phyloP scores from a whole-genome alignment of 257 asterid species.

The Fraxinus excelsior region DNA sequence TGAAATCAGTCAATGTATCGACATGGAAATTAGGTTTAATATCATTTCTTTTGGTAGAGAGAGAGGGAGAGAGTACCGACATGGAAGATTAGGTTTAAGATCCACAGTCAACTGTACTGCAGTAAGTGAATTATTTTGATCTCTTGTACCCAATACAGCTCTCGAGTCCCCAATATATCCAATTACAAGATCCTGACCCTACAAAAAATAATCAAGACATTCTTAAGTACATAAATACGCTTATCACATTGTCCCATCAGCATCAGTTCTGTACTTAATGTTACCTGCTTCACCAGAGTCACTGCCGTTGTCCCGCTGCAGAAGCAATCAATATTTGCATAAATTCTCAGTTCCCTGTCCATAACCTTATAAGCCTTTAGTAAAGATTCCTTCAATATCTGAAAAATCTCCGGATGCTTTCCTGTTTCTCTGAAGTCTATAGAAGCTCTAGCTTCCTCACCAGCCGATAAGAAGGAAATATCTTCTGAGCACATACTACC shows the following conservation, averaged over 20 bases:
- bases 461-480: constrained; percentile 51
- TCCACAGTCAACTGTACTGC: constrained; percentile 88
- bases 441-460: constrained; percentile 56
- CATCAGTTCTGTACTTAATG: constrained; percentile 1
- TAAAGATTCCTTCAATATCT: constrained; percentile 73
- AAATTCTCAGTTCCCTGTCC: constrained; percentile 83
- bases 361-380: constrained; percentile 79
- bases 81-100: constrained; percentile 93
- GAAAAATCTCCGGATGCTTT: constrained; percentile 62
- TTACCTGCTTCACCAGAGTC: constrained; percentile 88
- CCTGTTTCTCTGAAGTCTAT: constrained; percentile 54
- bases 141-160: constrained; percentile 80
- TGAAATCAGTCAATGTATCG: too few relatives aligned
- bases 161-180: constrained; percentile 93
- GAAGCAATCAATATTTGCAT: constrained; percentile 71
- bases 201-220: constrained; percentile 17
- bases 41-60: not conserved
- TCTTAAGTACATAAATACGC: constrained; percentile 1
- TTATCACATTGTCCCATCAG: constrained; percentile 5
- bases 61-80: constrained; percentile 32
- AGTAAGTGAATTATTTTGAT: constrained; percentile 52
- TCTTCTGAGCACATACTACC: constrained; percentile 59
- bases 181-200: constrained; percentile 85
- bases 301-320: constrained; percentile 98
- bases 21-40: too few relatives aligned